phyloP scores from a whole-genome alignment of 192 early-diverging fungal species.

The Chytriomyces confervae region DNA sequence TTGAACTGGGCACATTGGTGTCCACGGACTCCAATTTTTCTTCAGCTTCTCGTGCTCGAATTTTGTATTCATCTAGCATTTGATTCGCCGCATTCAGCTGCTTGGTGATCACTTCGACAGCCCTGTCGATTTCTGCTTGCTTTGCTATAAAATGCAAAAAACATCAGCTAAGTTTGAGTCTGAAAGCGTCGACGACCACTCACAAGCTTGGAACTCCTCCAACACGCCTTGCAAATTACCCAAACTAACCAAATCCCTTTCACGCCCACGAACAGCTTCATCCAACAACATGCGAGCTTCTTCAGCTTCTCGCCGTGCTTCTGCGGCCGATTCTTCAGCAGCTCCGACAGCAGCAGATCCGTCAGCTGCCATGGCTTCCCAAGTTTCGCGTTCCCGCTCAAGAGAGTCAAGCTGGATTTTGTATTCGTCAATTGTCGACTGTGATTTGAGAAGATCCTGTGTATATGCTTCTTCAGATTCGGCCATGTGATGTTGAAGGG shows the following conservation, averaged over 20 bases:
- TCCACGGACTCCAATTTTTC: conserved; percentile 24
- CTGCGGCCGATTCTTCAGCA: conserved; percentile 43
- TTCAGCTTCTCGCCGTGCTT: conserved; percentile 60
- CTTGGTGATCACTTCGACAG: conserved; percentile 54
- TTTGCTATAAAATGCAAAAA: conserved; percentile 38
- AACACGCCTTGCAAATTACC: conserved; percentile 86
- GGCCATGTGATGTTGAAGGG: conserved; percentile 63
- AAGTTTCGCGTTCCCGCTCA: conserved; percentile 69
- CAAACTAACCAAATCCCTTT: conserved; percentile 64
- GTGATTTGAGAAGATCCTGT: conserved; percentile 62
- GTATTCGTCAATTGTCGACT: conserved; percentile 59
- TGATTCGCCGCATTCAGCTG: conserved; percentile 46
- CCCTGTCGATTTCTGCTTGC: conserved; percentile 67
- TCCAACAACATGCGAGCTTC: conserved; percentile 55
- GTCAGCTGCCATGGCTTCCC: conserved; percentile 63
- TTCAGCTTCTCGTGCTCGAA: conserved; percentile 64
- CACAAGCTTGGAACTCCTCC: conserved; percentile 84
- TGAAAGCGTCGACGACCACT: conserved; percentile 27
- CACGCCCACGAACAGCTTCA: conserved; percentile 52
- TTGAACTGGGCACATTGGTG: neutral
- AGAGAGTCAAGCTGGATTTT: conserved; percentile 61
- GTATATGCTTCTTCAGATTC: conserved; percentile 65
- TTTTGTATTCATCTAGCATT: conserved; percentile 62
- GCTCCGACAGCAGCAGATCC: conserved; percentile 58
- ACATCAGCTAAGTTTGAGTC: neutral